Percentiles rank a stretch among this genome's conserved stretches.
Evolutionary conservation across 768 basidiomycete species (phyloP).

Genomic region (Paxillus ammoniavirescens): DNA sequence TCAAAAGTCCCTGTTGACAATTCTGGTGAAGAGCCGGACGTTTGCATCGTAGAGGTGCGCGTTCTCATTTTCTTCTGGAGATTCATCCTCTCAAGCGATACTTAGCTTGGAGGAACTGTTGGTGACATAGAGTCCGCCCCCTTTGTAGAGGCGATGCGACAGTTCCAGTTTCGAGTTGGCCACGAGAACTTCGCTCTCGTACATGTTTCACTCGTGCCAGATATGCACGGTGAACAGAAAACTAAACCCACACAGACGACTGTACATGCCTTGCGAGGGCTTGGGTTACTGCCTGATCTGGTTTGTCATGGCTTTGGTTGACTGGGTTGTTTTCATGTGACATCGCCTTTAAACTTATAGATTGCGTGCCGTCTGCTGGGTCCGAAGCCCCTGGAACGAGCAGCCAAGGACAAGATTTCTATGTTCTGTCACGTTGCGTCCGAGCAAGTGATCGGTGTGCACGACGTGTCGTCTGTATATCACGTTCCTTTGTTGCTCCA

Average conservation of each 20-base stretch:
- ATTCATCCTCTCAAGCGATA: conserved; percentile 1
- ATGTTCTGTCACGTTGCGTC: conserved; percentile 98
- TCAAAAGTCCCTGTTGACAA: conserved; percentile 94
- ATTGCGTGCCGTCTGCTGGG: conserved; percentile 90
- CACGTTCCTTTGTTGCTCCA: conserved; percentile 92
- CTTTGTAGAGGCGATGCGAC: conserved; percentile 98
- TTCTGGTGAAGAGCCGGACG: conserved; percentile 88
- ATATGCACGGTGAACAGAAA: conserved; percentile 98
- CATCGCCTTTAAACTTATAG: conserved; percentile 36
- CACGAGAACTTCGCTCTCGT: conserved; percentile 95
- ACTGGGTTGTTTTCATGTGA: not conserved
- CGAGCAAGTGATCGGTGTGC: conserved; percentile 91
- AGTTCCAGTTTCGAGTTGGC: conserved; percentile 98
- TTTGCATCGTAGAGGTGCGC: conserved; percentile 95
- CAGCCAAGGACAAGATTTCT: conserved; percentile 93
- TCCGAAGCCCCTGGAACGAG: conserved; percentile 73
- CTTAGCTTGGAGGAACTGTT: conserved; percentile 94
- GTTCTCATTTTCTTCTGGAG: conserved; percentile 1
- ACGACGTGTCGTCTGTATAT: conserved; percentile 95
- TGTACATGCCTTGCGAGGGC: conserved; percentile 87
- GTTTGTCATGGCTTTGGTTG: conserved; percentile 42
- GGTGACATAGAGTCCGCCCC: conserved; percentile 99
- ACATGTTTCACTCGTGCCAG: conserved; percentile 96
- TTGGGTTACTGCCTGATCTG: conserved; percentile 90
- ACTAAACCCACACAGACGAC: conserved; percentile 99